phyloP scores from a whole-genome alignment of 2,329 filamentous ascomycete species.

The Apiospora marii region DNA sequence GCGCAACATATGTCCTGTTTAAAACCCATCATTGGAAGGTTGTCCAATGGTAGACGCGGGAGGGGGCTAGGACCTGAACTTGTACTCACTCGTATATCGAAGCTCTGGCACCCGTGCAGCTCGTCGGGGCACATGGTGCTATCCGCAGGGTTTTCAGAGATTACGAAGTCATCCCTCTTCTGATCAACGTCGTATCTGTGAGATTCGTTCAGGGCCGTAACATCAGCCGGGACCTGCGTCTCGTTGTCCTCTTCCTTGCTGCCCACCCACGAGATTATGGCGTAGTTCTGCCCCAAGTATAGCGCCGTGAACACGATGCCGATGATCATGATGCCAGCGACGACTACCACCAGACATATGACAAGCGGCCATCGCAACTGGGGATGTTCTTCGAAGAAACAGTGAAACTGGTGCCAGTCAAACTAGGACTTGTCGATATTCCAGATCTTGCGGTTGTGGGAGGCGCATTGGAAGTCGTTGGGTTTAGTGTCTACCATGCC shows the following conservation, averaged over 20 bases:
- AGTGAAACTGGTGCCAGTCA: slow-evolving; percentile 35
- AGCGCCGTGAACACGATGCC: slow-evolving; percentile 36
- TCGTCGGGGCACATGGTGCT: slow-evolving; percentile 25
- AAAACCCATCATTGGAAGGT: background rate
- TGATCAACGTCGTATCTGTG: background rate
- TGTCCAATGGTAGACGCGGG: background rate
- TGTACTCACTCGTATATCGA: background rate
- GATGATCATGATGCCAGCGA: slow-evolving; percentile 33
- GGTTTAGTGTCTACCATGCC: slow-evolving; percentile 15
- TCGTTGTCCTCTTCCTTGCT: slow-evolving; percentile 26
- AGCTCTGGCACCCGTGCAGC: slow-evolving; percentile 31
- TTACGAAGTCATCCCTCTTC: background rate
- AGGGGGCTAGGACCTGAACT: background rate
- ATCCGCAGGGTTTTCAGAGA: background rate
- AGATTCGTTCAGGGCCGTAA: background rate
- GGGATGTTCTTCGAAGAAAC: slow-evolving; percentile 33
- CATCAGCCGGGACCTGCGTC: background rate
- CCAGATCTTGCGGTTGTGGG: slow-evolving; percentile 33
- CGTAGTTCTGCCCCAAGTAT: slow-evolving; percentile 34
- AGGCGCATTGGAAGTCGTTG: slow-evolving; percentile 28
- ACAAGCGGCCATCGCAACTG: slow-evolving; percentile 33
- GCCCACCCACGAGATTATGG: slow-evolving; percentile 26
- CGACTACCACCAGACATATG: slow-evolving; percentile 31
- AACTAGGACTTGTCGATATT: slow-evolving; percentile 28
- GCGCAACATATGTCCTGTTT: slow-evolving; percentile 35